Evolutionary conservation across 495 filamentous ascomycete genomes (phyloP).

Genomic region (Copromyces sp.): DNA sequence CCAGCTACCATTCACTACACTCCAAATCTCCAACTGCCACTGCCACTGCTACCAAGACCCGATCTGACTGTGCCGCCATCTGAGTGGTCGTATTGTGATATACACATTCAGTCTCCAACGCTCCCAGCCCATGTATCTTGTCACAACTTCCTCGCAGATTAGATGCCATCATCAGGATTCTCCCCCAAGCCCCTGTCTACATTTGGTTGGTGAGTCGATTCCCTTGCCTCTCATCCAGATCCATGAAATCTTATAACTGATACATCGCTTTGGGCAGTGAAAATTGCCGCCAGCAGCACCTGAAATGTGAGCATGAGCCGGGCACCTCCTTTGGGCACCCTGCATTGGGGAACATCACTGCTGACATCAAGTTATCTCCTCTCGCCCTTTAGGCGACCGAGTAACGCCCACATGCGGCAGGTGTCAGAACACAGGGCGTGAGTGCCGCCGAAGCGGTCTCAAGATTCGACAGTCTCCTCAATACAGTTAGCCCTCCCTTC

Average conservation of each 20-base stretch:
- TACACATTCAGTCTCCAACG: neutral
- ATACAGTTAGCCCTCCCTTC: neutral
- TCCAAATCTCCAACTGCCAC: neutral
- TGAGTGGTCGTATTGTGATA: neutral
- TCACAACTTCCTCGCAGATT: neutral
- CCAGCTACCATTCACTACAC: neutral
- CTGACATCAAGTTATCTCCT: neutral
- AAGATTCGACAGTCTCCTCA: constrained; percentile 15
- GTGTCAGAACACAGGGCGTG: constrained; percentile 15
- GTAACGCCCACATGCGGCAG: constrained; percentile 32
- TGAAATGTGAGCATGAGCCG: constrained; percentile 28
- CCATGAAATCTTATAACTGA: constrained; percentile 1
- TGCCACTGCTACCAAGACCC: neutral
- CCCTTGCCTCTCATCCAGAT: neutral
- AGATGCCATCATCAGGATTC: neutral
- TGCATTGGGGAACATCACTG: neutral
- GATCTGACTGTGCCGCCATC: neutral
- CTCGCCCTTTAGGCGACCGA: constrained; percentile 30
- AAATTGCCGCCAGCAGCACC: constrained; percentile 36
- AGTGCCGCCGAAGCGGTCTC: constrained; percentile 18
- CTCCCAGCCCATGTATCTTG: neutral
- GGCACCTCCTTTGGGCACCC: constrained; percentile 2
- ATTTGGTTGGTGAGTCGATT: constrained; percentile 23
- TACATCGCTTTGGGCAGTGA: constrained; percentile 17
- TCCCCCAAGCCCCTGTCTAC: constrained; percentile 7